These are phyloP conservation scores for Exophiala mesophila DNA, from an alignment of 2,329 filamentous ascomycete species.

Conservation along the genomic window DNA sequence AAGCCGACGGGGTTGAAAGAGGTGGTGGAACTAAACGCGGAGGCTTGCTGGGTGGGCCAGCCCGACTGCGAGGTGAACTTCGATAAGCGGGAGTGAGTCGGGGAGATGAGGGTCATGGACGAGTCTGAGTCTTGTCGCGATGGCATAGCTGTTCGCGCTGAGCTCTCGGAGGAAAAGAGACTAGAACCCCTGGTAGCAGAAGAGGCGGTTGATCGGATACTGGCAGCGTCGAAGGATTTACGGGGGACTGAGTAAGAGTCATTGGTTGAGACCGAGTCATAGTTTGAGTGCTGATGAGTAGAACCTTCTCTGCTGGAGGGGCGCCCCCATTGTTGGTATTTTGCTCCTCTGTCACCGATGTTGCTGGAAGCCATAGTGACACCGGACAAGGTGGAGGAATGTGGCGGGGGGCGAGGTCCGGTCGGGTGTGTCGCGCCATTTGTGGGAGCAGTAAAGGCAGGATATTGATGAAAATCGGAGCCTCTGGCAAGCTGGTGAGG, in stretches of 20 bases:
- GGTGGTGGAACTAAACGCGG: conserved; percentile 45
- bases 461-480: conserved; percentile 87
- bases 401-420: conserved; percentile 57
- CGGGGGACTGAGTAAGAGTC: conserved; percentile 51
- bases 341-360: conserved; percentile 63
- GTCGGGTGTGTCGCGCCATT: conserved; percentile 54
- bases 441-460: conserved; percentile 58
- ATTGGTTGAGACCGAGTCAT: conserved; percentile 56
- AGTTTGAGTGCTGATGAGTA: conserved; percentile 56
- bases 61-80: conserved; percentile 38
- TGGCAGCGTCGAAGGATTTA: conserved; percentile 60
- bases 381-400: conserved; percentile 36
- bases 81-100: conserved; percentile 38
- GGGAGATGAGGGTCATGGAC: conserved; percentile 33
- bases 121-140: conserved; percentile 22
- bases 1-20: conserved; percentile 52
- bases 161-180: conserved; percentile 53
- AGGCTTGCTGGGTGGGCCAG: conserved; percentile 39
- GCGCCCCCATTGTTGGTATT: conserved; percentile 72
- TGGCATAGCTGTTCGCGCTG: conserved; percentile 38
- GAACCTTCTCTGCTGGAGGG: conserved; percentile 53
- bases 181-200: conserved; percentile 55
- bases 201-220: conserved; percentile 57
- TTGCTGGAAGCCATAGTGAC: conserved; percentile 67
- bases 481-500: conserved; percentile 80